phyloP scores from a whole-genome alignment of 2,329 filamentous ascomycete species.

The Hypoxylon sp. region DNA sequence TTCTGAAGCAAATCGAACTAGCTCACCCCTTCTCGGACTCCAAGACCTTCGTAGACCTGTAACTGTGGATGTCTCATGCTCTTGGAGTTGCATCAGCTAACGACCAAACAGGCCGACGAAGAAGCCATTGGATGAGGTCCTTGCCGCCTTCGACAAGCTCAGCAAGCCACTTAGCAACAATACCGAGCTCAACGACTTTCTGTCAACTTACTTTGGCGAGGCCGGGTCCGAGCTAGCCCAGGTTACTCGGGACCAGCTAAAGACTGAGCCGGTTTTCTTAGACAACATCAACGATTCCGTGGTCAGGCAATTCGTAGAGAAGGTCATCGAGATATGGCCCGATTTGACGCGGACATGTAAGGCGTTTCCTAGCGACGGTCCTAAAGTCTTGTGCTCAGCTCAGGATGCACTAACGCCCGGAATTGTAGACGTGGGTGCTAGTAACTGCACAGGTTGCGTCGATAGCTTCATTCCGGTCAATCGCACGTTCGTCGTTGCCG shows the following conservation, averaged over 20 bases:
- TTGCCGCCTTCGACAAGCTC: slow-evolving; percentile 70
- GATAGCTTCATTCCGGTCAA: slow-evolving; percentile 75
- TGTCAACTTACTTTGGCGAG: slow-evolving; percentile 72
- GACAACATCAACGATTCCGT: slow-evolving; percentile 67
- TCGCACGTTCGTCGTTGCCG: slow-evolving; percentile 76
- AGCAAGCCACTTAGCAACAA: slow-evolving; percentile 72
- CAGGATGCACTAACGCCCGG: slow-evolving; percentile 1
- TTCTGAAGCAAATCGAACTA: slow-evolving; percentile 72
- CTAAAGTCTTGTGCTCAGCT: neutral
- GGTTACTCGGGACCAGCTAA: slow-evolving; percentile 64
- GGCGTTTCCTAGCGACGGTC: neutral
- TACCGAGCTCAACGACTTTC: slow-evolving; percentile 70
- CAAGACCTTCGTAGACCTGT: slow-evolving; percentile 80
- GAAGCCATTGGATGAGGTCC: slow-evolving; percentile 69
- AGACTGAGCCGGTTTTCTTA: slow-evolving; percentile 70
- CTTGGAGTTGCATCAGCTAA: slow-evolving; percentile 23
- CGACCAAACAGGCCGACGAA: slow-evolving; percentile 65
- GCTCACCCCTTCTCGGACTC: slow-evolving; percentile 74
- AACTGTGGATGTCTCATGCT: slow-evolving; percentile 46
- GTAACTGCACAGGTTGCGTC: slow-evolving; percentile 69
- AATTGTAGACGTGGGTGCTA: slow-evolving; percentile 57
- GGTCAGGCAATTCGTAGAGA: slow-evolving; percentile 69
- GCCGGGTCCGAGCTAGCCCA: slow-evolving; percentile 72
- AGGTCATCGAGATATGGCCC: slow-evolving; percentile 78
- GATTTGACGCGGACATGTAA: slow-evolving; percentile 69